A percentile compares a stretch with the other conserved stretches of the same genome.
These are phyloP conservation scores for Nemania sp. DNA, from an alignment of 2,329 filamentous ascomycete genomes.

Conservation along the genomic window DNA sequence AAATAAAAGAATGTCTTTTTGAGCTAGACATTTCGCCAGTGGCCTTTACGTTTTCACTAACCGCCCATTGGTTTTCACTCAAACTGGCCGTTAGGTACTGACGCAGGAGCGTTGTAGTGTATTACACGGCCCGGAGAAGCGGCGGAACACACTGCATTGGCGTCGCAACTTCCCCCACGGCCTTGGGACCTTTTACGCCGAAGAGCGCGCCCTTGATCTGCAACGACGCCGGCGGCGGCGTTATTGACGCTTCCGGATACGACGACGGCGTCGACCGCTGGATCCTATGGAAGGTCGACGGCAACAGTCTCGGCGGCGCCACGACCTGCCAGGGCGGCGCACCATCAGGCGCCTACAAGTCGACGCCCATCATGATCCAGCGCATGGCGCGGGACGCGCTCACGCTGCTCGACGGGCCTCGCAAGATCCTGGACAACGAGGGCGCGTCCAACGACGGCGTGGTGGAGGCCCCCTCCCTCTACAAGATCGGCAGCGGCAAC, in stretches of 20 bases:
- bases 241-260: slow-evolving; percentile 41
- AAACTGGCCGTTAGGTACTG: background rate
- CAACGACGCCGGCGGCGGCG: slow-evolving; percentile 36
- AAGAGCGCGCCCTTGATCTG: slow-evolving; percentile 36
- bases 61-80: background rate
- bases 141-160: slow-evolving; percentile 41
- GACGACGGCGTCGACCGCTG: slow-evolving; percentile 40
- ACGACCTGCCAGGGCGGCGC: slow-evolving; percentile 38
- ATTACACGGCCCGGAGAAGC: slow-evolving; percentile 37
- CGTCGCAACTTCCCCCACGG: slow-evolving; percentile 36
- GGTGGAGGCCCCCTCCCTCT: slow-evolving; percentile 39
- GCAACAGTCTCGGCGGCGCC: slow-evolving; percentile 39
- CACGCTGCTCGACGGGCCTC: slow-evolving; percentile 32
- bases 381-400: slow-evolving; percentile 38
- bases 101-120: slow-evolving; percentile 26
- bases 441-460: slow-evolving; percentile 38
- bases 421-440: slow-evolving; percentile 39
- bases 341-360: slow-evolving; percentile 32
- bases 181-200: slow-evolving; percentile 36
- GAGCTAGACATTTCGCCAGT: background rate
- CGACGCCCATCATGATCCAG: slow-evolving; percentile 41
- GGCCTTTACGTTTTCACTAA: background rate
- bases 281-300: slow-evolving; percentile 43
- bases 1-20: background rate
- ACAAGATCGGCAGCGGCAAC: slow-evolving; percentile 35